A percentile compares a stretch with the other conserved stretches of the same genome.
phyloP scores from a whole-genome alignment of 495 filamentous ascomycete species.

The Hypoxylon perforatum region DNA sequence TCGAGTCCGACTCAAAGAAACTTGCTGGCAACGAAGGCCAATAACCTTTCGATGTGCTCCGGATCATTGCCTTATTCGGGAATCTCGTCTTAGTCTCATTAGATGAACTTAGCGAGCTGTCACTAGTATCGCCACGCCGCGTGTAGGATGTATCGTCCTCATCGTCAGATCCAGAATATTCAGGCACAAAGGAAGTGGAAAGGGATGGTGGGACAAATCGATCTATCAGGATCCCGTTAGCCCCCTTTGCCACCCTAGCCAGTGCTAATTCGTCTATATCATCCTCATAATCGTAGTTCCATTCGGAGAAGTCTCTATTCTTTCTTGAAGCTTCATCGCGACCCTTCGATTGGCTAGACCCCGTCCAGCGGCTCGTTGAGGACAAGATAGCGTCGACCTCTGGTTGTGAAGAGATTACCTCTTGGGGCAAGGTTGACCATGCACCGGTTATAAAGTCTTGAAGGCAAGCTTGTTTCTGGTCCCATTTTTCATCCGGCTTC shows the following conservation, averaged over 20 bases:
- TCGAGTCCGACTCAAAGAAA: slow-evolving; percentile 45
- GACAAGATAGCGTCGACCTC: slow-evolving; percentile 34
- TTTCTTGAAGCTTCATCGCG: not conserved
- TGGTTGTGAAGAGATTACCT: slow-evolving; percentile 1
- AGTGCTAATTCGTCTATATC: not conserved
- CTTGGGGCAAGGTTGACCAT: slow-evolving; percentile 38
- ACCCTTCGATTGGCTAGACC: not conserved
- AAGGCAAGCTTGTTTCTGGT: slow-evolving; percentile 27
- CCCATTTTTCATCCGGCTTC: slow-evolving; percentile 38
- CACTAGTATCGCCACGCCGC: too few relatives aligned
- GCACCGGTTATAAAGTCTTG: slow-evolving; percentile 42
- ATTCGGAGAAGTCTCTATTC: not conserved
- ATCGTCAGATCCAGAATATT: slow-evolving; percentile 31
- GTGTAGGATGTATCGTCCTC: too few relatives aligned
- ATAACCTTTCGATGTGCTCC: slow-evolving; percentile 14
- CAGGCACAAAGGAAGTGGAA: slow-evolving; percentile 27
- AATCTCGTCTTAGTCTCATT: slow-evolving; percentile 6
- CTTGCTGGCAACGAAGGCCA: slow-evolving; percentile 37
- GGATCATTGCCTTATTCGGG: slow-evolving; percentile 20
- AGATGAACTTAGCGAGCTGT: slow-evolving; percentile 2
- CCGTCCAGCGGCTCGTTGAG: slow-evolving; percentile 28
- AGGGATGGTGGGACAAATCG: slow-evolving; percentile 25
- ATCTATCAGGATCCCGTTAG: not conserved
- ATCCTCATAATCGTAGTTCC: not conserved
- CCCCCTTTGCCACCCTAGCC: not conserved